These are phyloP conservation scores for Hymenoscyphus scutula DNA, from an alignment of 2,329 filamentous ascomycete genomes.

Conservation along the genomic window DNA sequence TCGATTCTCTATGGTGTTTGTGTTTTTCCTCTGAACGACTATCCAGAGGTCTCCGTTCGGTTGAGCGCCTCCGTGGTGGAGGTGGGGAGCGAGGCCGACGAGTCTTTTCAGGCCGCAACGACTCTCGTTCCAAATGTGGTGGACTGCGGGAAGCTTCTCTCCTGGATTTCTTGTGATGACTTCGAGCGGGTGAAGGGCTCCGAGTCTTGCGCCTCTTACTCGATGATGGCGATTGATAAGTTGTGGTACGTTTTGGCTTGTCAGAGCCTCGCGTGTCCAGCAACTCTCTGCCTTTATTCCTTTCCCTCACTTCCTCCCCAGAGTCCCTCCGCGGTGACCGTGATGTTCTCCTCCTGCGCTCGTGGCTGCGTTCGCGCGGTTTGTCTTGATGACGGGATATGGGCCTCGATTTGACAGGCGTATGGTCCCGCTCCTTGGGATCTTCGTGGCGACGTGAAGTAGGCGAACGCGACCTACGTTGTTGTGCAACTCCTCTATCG, in stretches of 20 bases:
- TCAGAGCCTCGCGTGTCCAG: constrained; percentile 37
- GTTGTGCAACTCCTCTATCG: constrained; percentile 39
- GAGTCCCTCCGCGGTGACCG: constrained; percentile 32
- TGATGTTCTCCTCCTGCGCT: constrained; percentile 32
- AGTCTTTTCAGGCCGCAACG: constrained; percentile 30
- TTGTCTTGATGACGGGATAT: constrained; percentile 28
- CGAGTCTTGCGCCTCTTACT: constrained; percentile 37
- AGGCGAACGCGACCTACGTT: constrained; percentile 39
- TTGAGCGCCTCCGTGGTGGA: constrained; percentile 32
- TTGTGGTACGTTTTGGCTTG: constrained; percentile 32
- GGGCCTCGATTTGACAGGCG: constrained; percentile 31
- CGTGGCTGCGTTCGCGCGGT: constrained; percentile 30
- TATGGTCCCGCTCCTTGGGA: constrained; percentile 33
- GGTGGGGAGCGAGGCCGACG: constrained; percentile 30
- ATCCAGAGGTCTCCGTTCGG: constrained; percentile 25
- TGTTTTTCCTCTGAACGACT: constrained; percentile 25
- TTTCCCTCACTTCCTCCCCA: constrained; percentile 36
- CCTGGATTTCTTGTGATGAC: constrained; percentile 36
- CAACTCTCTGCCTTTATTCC: constrained; percentile 38
- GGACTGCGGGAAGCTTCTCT: constrained; percentile 34
- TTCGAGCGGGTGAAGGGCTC: constrained; percentile 35
- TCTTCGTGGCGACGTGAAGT: constrained; percentile 37
- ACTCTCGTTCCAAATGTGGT: constrained; percentile 26
- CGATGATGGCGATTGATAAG: constrained; percentile 34
- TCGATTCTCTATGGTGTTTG: constrained; percentile 30